Conservation (phyloP, 352 stramenopile genomes). For the Pythium folliculosum region DNA sequence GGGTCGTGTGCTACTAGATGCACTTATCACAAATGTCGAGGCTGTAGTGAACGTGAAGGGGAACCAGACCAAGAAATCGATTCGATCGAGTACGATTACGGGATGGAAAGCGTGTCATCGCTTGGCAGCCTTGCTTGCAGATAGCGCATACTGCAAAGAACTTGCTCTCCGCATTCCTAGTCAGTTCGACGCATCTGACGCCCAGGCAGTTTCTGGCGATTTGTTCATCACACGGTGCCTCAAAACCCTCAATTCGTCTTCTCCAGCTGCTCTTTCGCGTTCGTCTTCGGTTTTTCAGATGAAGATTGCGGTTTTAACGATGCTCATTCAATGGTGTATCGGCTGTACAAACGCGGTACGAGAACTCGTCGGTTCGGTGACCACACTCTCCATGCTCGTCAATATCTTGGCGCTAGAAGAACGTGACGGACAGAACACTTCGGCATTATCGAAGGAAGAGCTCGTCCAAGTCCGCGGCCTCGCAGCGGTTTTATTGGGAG, state of each 20-base stretch:
- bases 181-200: slow-evolving; percentile 44
- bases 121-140: slow-evolving; percentile 43
- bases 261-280: slow-evolving; percentile 10
- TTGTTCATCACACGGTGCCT: slow-evolving; percentile 69
- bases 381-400: slow-evolving; percentile 59
- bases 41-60: slow-evolving; percentile 28
- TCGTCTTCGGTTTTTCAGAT: slow-evolving; percentile 47
- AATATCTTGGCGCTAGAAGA: slow-evolving; percentile 15
- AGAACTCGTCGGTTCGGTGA: slow-evolving; percentile 58
- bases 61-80: slow-evolving; percentile 13
- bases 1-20: slow-evolving; percentile 55
- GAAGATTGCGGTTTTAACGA: slow-evolving; percentile 47
- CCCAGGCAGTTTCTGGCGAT: slow-evolving; percentile 52
- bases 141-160: slow-evolving; percentile 68
- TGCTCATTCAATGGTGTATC: slow-evolving; percentile 67
- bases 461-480: slow-evolving; percentile 46
- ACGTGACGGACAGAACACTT: neutral
- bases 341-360: slow-evolving; percentile 55
- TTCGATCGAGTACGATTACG: slow-evolving; percentile 26
- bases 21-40: slow-evolving; percentile 52
- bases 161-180: slow-evolving; percentile 65
- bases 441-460: slow-evolving; percentile 5
- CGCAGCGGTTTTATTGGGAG: slow-evolving; percentile 53
- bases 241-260: slow-evolving; percentile 30
- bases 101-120: slow-evolving; percentile 75